Base-by-base conservation (phyloP, 441 rosid genomes). In the Gossypium trilobum region DNA sequence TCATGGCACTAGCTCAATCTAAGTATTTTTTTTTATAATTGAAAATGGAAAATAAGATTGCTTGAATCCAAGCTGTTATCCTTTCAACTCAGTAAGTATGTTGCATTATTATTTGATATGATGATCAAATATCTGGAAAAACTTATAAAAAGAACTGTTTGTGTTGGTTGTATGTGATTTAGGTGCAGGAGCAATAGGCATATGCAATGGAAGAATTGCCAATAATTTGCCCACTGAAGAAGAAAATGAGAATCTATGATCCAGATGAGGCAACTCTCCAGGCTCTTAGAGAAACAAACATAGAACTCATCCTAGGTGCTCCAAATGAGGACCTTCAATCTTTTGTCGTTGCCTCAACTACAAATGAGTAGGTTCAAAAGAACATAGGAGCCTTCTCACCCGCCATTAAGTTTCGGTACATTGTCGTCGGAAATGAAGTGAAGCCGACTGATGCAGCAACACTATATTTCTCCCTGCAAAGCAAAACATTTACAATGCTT, bases 221-320 rank as follows among this genome's bases (percentile, higher is more conserved):
- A n/a, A 58, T 13, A 25, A 58, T 58, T 27, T 58, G 1, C 36
- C 63, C 16, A 13, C 63, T 58, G 36, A 48, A 48, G 17, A 48
- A 2, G 4, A 68, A 79, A 55, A 83, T 84, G 85, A 57, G 88
- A 11, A 17, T 87, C 44, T 87, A 84, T 36, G 75, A 75, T 27
- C 85, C 87, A 1, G 52, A 33, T 33, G 39, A 33, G 39, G 39
- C 39, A 33, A 33, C 39, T 33, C 39, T 5, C 39, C 0, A 6
- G 39, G 9, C 39, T 33, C 39, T 33, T 33, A 33, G 39, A 5
- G 9, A 33, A 33, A 33, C 9, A 33, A 33, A 33, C 82, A 81
- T 83, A 8, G 80, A 83, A 14, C 81, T 83, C 55, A 73, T 78
- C 44, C 72, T 87, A 0, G 82, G 68, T 2, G 75, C 82, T 5